Base-by-base conservation (phyloP, 257 asterid species). In the Fraxinus quadrangulata region DNA sequence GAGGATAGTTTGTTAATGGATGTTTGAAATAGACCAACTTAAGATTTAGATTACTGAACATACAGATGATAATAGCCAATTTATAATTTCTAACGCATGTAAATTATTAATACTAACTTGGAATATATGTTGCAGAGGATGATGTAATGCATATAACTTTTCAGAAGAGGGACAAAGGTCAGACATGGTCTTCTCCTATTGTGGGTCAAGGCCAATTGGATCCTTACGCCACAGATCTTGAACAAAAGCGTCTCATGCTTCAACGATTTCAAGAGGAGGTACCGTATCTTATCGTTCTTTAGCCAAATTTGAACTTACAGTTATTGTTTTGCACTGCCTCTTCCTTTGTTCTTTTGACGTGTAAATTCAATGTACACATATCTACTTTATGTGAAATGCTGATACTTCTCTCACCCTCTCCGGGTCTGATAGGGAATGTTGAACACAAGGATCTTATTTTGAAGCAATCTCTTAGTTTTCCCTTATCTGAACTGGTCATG, bases 241-340 rank as follows among this genome's bases (percentile, higher is more conserved):
- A 95, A 85, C 98, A 96, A 82, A 93, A 88, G 86, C 92, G 97
- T 34, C 97, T 92, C 81, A 96, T 96, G 97, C 97, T 96, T 77
- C 94, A 96, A 85, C 87, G 99, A 70, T 96, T 96, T 85, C 99
- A 96, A 77, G 98, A 93, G 78, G 99, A 93, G 99, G 99, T 96
- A 81, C 54, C 36, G 49, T 61, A 71, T 77, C 42, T 71, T 69
- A 75, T 51, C 45, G 76, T 73, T 75, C 74, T 74, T 68, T 49
- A 31, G 30, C 77, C 5, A 72, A 63, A 63, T 23, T 59, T 63
- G 36, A 63, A 63, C 19, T 24, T 63, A 26, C 33, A 63, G 13
- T 71, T 36, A 24, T 17, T 34, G 72, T 13, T 73, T 26, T 51
- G 47, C n/a, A 75, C 19, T 28, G 7, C 71, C 54, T 40, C 26